A percentile compares a stretch with the other conserved stretches of the same genome.
Conservation (phyloP, 768 basidiomycete genomes). For the Psilocybe sp. region DNA sequence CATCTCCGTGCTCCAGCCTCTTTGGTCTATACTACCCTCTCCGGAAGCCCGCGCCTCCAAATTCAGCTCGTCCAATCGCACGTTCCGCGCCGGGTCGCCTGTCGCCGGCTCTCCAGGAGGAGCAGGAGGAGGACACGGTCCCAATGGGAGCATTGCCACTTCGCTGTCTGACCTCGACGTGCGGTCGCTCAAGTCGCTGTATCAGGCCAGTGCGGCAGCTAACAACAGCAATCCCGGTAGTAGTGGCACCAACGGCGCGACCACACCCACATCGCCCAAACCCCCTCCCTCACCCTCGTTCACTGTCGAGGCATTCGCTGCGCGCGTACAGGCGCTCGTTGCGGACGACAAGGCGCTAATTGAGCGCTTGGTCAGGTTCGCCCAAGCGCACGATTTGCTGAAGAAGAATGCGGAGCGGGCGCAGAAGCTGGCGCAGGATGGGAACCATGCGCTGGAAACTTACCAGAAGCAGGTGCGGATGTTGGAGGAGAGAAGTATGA, state of each 20-base stretch:
- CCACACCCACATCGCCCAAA: conserved; percentile 21
- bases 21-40: conserved; percentile 84
- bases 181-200: conserved; percentile 79
- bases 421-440: conserved; percentile 86
- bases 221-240: no score
- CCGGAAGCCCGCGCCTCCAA: conserved; percentile 77
- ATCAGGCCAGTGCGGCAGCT: conserved; percentile 40
- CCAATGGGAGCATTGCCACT: conserved; percentile 18
- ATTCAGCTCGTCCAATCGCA: conserved; percentile 40
- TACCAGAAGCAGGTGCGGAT: conserved; percentile 86
- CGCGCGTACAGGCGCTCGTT: conserved; percentile 77
- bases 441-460: conserved; percentile 73
- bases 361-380: conserved; percentile 80
- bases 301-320: conserved; percentile 72
- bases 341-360: conserved; percentile 82
- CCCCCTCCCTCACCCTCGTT: conserved; percentile 38
- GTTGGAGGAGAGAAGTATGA: conserved; percentile 72
- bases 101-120: conserved; percentile 5
- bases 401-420: conserved; percentile 92
- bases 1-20: conserved; percentile 58
- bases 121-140: not conserved
- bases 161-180: conserved; percentile 86
- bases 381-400: conserved; percentile 84
- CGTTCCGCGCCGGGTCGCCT: conserved; percentile 45
- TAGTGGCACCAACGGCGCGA: not conserved